These are phyloP conservation scores for Phaeoacremonium minimum DNA, from an alignment of 2,329 filamentous ascomycete genomes.

Conservation along the genomic window DNA sequence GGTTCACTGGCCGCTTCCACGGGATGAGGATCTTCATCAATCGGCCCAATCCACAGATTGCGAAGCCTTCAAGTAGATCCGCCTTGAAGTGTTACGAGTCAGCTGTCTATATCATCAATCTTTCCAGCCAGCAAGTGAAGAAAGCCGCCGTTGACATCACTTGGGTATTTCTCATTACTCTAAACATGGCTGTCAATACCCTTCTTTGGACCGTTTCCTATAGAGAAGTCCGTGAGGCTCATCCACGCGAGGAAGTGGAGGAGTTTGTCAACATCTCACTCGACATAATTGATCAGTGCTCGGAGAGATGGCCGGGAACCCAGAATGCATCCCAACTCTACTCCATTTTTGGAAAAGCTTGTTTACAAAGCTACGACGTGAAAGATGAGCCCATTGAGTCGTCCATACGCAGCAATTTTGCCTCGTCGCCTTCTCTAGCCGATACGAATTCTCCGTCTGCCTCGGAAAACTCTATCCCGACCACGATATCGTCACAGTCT, in stretches of 20 bases:
- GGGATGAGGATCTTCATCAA: constrained; percentile 86
- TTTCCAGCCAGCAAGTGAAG: constrained; percentile 76
- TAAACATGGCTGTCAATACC: constrained; percentile 90
- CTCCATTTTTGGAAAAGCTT: constrained; percentile 77
- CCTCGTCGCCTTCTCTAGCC: constrained; percentile 42
- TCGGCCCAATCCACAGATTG: constrained; percentile 87
- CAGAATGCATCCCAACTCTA: constrained; percentile 82
- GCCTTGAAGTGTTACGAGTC: constrained; percentile 81
- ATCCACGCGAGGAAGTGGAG: constrained; percentile 72
- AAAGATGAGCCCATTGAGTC: constrained; percentile 36
- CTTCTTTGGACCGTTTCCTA: constrained; percentile 91
- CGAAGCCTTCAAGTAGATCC: constrained; percentile 74
- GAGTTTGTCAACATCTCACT: constrained; percentile 69
- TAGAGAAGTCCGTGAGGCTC: constrained; percentile 69
- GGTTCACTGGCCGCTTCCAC: constrained; percentile 69
- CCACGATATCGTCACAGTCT: constrained; percentile 17
- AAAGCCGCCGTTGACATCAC: constrained; percentile 77
- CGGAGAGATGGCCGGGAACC: constrained; percentile 88
- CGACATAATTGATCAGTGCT: constrained; percentile 73
- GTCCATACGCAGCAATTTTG: constrained; percentile 26
- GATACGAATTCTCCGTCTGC: constrained; percentile 42
- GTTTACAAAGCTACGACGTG: constrained; percentile 80
- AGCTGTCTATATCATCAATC: constrained; percentile 73
- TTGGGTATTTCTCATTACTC: constrained; percentile 85
- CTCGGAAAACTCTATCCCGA: constrained; percentile 32